These are phyloP conservation scores for Wilhelminamyces savonicus DNA, from an alignment of 805 yeast species.

Conservation along the genomic window DNA sequence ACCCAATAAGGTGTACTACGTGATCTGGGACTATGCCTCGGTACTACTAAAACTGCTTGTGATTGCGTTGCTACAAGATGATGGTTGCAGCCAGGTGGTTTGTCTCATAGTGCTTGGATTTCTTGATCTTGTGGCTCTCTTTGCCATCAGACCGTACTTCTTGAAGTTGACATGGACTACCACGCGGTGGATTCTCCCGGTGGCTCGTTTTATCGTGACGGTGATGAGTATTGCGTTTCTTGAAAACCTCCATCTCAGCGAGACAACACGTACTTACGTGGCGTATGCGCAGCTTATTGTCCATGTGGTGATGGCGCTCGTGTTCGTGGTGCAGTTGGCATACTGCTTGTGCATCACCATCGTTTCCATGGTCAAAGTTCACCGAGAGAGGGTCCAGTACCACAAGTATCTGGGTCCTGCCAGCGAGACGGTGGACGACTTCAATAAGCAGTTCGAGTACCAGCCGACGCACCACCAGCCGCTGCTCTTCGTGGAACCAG, in stretches of 20 bases:
- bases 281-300: slow-evolving; percentile 38
- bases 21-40: slow-evolving; percentile 28
- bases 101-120: slow-evolving; percentile 31
- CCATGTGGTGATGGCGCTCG: slow-evolving; percentile 28
- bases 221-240: slow-evolving; percentile 40
- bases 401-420: neutral
- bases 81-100: slow-evolving; percentile 40
- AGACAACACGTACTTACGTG: slow-evolving; percentile 32
- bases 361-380: slow-evolving; percentile 11
- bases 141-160: slow-evolving; percentile 22
- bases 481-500: too few relatives aligned
- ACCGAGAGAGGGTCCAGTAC: slow-evolving; percentile 3
- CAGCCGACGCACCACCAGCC: slow-evolving; percentile 1
- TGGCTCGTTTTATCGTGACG: slow-evolving; percentile 34
- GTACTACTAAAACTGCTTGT: slow-evolving; percentile 31
- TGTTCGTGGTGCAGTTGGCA: slow-evolving; percentile 22
- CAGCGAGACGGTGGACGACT: slow-evolving; percentile 1
- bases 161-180: slow-evolving; percentile 21
- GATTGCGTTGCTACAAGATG: slow-evolving; percentile 38
- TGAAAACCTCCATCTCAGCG: slow-evolving; percentile 26
- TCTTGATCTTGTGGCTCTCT: slow-evolving; percentile 14
- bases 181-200: slow-evolving; percentile 26
- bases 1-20: slow-evolving; percentile 35
- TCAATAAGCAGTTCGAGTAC: slow-evolving; percentile 2
- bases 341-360: slow-evolving; percentile 23